Percentiles rank a stretch among this genome's conserved stretches.
phyloP scores from a whole-genome alignment of 805 yeast species.

The Candida peoriensis region DNA sequence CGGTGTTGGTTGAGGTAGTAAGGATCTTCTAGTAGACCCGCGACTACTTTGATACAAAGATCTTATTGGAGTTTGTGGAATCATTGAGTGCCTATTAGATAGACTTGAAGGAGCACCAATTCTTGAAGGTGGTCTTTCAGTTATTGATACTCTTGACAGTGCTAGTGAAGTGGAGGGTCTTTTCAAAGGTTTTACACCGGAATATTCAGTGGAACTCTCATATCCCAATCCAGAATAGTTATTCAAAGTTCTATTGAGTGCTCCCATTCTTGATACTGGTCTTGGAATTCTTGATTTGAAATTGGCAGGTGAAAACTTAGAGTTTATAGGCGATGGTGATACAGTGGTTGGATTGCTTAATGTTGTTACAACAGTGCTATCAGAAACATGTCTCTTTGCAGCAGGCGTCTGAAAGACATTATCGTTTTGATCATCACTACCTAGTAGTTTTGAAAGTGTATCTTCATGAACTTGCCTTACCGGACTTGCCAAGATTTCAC shows the following conservation, averaged over 20 bases:
- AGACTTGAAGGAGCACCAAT: constrained; percentile 2
- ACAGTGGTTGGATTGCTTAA: too few species aligned
- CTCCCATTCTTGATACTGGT: constrained; percentile 17
- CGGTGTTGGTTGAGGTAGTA: constrained; percentile 25
- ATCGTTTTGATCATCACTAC: background rate
- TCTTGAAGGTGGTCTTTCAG: constrained; percentile 11
- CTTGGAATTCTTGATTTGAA: constrained; percentile 20
- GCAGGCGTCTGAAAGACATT: constrained; percentile 16
- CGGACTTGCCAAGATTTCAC: background rate
- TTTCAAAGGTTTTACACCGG: constrained; percentile 5
- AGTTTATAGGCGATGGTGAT: background rate
- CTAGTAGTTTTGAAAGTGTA: constrained; percentile 8
- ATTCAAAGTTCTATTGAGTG: too few species aligned
- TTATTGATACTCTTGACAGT: constrained; percentile 10
- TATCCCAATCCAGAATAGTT: too few species aligned
- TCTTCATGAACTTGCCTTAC: constrained; percentile 4
- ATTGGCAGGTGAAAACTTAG: background rate
- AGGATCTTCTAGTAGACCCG: constrained; percentile 9
- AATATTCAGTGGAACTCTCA: constrained; percentile 11
- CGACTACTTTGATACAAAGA: background rate
- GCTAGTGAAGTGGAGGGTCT: constrained; percentile 19
- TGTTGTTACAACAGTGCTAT: constrained; percentile 3
- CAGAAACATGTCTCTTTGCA: constrained; percentile 10
- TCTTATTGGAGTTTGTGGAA: constrained; percentile 22
- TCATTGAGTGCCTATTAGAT: constrained; percentile 17